Evolutionary conservation across 306 rosid species (phyloP), one percentile per base, ranked within the genome.

Genomic region (Prunus salicina): DNA sequence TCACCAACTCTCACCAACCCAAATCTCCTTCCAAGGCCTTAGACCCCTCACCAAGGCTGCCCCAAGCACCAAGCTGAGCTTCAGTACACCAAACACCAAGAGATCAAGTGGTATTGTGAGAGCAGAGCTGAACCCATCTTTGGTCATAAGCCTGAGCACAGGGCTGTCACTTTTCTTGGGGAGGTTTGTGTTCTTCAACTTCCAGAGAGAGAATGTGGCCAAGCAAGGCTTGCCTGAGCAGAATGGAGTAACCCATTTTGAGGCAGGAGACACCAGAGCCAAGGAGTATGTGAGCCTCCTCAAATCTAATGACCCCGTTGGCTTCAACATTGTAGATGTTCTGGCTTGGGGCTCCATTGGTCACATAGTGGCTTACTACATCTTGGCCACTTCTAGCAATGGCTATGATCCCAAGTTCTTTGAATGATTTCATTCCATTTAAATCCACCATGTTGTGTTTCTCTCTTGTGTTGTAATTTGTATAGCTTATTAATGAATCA

Each of bases 291-390:
- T 95, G 3, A 95, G 97, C 73, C 84, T 95, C 28, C 91, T 95
- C 61, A 95, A 95, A 69, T 95, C 99, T 12, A 95, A 95, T n/a
- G 99, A 95, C 67, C 99, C 99, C 14, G 97, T 95, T 45, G 99
- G 99, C 4, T 95, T 92, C 83, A 95, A 95, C 86, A 86, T 95
- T 55, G 97, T 95, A 20, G 99, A 95, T 53, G 99, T 95, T 74
- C 82, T 92, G 73, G 98, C 99, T 69, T 95, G 99, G 99, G 99
- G 99, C 7, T 88, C 97, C 27, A 79, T 95, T 50, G 97, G 97
- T 28, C 99, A 95, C 72, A 86, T 95, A 13, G 88, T 92, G 62
- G 99, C 97, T 82, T 95, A 95, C 67, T 95, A 95, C 32, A 84
- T 95, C 82, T 88, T 95, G 87, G 99, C 99, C 64, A 95, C 99